Evolutionary conservation across 1,139 yeast genomes (phyloP).

Genomic region (Nakaseomyces nivariensis): DNA sequence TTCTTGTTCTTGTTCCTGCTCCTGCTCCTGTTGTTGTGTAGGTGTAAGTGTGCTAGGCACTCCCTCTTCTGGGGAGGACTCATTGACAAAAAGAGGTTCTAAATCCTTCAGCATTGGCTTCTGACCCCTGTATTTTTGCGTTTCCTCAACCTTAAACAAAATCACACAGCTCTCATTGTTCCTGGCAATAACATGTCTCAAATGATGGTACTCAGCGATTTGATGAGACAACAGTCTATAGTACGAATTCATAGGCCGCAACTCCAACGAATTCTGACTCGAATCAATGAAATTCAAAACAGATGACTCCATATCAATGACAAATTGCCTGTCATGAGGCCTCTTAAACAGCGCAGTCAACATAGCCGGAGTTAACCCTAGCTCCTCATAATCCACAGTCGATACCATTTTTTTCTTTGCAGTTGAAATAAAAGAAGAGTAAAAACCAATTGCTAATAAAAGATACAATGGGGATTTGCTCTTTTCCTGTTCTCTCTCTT

Average conservation of each 20-base stretch:
- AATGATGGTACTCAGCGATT: constrained; percentile 53
- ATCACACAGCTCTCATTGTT: constrained; percentile 38
- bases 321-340: constrained; percentile 42
- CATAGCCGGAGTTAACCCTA: constrained; percentile 28
- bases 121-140: background rate
- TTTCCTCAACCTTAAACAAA: constrained; percentile 25
- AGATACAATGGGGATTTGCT: no score
- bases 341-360: constrained; percentile 36
- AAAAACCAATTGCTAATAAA: no score
- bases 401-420: background rate
- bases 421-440: no score
- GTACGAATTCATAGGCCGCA: constrained; percentile 53
- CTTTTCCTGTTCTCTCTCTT: no score
- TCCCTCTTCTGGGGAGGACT: background rate
- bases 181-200: constrained; percentile 42
- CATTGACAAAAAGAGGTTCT: constrained; percentile 4
- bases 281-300: constrained; percentile 32
- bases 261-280: constrained; percentile 35
- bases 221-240: constrained; percentile 59
- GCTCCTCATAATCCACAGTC: constrained; percentile 1
- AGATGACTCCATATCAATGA: constrained; percentile 43
- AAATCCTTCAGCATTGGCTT: constrained; percentile 16
- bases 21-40: background rate
- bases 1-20: no score
- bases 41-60: background rate